Percentiles rank a stretch among this genome's conserved stretches.
These are phyloP conservation scores for Rhodosporidiobolus sp. DNA, from an alignment of 768 basidiomycete genomes.

Conservation along the genomic window DNA sequence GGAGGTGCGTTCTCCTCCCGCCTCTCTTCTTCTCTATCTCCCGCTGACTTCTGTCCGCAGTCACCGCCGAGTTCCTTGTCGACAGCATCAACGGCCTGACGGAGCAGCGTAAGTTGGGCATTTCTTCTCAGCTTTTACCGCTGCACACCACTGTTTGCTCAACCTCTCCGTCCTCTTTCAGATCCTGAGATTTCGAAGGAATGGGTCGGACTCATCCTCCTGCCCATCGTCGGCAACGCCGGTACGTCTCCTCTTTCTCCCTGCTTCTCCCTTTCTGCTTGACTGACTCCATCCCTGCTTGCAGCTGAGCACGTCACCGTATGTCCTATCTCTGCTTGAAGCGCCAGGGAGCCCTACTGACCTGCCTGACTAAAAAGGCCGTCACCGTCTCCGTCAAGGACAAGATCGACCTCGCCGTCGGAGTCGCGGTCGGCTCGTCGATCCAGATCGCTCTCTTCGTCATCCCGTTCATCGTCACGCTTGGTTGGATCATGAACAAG, in stretches of 20 bases:
- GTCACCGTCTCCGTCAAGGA: conserved; percentile 83
- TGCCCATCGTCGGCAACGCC: conserved; percentile 87
- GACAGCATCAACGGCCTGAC: conserved; percentile 72
- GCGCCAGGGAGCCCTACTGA: conserved; percentile 61
- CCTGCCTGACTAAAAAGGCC: conserved; percentile 49
- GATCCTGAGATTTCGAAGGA: conserved; percentile 62
- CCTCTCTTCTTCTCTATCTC: neutral
- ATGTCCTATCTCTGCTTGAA: neutral
- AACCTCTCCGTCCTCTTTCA: no score
- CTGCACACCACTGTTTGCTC: no score
- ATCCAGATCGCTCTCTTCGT: conserved; percentile 82
- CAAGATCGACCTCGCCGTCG: conserved; percentile 70
- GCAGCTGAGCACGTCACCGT: conserved; percentile 52
- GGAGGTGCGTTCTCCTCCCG: neutral
- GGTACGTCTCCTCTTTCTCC: no score
- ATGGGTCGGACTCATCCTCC: conserved; percentile 81
- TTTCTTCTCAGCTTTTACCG: no score
- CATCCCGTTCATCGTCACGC: conserved; percentile 60
- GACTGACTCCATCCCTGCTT: no score
- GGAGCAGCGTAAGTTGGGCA: no score
- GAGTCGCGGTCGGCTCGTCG: conserved; percentile 52
- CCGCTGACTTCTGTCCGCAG: conserved; percentile 44
- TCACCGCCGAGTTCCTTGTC: conserved; percentile 70
- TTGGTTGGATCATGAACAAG: conserved; percentile 64
- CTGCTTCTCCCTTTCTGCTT: no score